Conservation (phyloP, 257 asterid genomes). For the Paraleonurus japonicus region DNA sequence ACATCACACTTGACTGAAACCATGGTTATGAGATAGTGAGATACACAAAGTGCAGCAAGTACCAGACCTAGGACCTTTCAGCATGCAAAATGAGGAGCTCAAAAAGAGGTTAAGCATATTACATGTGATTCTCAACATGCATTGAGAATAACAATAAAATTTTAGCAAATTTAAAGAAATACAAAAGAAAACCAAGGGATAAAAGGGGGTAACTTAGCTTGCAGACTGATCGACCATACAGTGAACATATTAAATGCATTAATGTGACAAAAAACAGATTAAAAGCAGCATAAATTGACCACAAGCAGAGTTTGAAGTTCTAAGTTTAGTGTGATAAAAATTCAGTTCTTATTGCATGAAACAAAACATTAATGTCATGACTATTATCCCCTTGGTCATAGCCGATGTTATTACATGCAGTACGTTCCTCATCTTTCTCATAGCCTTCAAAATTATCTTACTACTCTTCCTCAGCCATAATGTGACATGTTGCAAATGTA, state of each 20-base stretch:
- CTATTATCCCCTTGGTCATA: not conserved
- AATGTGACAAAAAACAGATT: not conserved
- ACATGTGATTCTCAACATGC: constrained; percentile 1
- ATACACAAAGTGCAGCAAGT: not conserved
- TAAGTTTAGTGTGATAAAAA: not conserved
- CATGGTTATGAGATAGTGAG: constrained; percentile 23
- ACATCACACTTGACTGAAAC: not conserved
- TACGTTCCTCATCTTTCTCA: not conserved
- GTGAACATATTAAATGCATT: not conserved
- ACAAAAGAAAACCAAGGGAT: not conserved
- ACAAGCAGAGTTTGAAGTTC: not conserved
- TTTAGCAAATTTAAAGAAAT: not conserved
- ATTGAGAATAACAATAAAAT: not conserved
- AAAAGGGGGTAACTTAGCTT: not conserved
- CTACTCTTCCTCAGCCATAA: not conserved
- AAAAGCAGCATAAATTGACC: not conserved
- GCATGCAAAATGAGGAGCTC: not conserved
- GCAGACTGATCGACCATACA: not conserved
- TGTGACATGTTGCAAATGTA: not conserved
- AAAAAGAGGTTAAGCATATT: not conserved
- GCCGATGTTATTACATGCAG: not conserved
- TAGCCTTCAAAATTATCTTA: not conserved
- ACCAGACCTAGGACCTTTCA: not conserved
- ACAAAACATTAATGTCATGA: constrained; percentile 1
- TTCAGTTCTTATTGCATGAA: constrained; percentile 4